phyloP scores from a whole-genome alignment of 306 rosid species.

The Vigna unguiculata region DNA sequence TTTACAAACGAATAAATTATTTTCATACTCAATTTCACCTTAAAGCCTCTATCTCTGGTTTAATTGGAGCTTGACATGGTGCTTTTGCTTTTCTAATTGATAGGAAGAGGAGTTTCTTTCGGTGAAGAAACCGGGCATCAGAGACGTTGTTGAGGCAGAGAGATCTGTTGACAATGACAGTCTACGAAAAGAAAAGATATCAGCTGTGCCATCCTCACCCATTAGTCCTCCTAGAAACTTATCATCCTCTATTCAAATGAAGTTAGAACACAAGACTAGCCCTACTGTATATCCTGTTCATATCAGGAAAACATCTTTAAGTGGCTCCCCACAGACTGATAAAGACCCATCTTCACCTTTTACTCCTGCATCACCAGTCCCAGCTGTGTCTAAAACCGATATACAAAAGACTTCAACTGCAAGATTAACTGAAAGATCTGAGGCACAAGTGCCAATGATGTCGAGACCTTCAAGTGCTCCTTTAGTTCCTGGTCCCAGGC shows the following conservation, averaged over 20 bases:
- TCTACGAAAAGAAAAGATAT: slow-evolving; percentile 63
- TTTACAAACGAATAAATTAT: slow-evolving; percentile 7
- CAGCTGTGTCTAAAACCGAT: slow-evolving; percentile 64
- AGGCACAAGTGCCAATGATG: slow-evolving; percentile 58
- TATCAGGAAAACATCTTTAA: slow-evolving; percentile 56
- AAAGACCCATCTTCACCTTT: slow-evolving; percentile 57
- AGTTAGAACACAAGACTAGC: slow-evolving; percentile 54
- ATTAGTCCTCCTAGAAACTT: slow-evolving; percentile 60
- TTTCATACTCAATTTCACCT: slow-evolving; percentile 2
- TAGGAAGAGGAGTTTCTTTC: slow-evolving; percentile 67
- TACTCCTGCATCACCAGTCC: slow-evolving; percentile 50
- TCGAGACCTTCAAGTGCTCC: slow-evolving; percentile 94
- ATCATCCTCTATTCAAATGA: slow-evolving; percentile 51
- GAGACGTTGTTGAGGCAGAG: slow-evolving; percentile 64
- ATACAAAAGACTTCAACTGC: slow-evolving; percentile 59
- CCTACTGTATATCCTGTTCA: slow-evolving; percentile 54
- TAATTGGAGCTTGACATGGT: slow-evolving; percentile 32
- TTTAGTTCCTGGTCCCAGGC: slow-evolving; percentile 78
- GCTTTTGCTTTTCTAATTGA: slow-evolving; percentile 48
- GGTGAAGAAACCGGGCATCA: slow-evolving; percentile 59
- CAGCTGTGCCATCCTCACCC: slow-evolving; percentile 61
- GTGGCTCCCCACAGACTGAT: slow-evolving; percentile 57
- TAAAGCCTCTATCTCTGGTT: slow-evolving; percentile 23
- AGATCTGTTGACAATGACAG: slow-evolving; percentile 61
- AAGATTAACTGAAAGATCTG: slow-evolving; percentile 63